These are phyloP conservation scores for Pseudotsuga menziesii DNA, from an alignment of 75 land plant genomes.

Conservation along the genomic window DNA sequence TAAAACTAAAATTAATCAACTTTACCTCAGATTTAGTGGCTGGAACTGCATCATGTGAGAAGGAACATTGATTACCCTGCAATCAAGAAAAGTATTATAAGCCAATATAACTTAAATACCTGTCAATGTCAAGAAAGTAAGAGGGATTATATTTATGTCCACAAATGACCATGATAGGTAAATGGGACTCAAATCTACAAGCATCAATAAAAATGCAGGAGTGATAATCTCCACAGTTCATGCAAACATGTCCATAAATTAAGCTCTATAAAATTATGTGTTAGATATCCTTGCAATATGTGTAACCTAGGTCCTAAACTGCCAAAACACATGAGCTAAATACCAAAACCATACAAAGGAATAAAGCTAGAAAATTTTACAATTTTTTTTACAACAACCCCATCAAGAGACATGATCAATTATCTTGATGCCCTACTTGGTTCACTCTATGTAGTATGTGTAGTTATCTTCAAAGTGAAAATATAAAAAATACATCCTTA, in stretches of 20 bases:
- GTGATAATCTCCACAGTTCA: background rate
- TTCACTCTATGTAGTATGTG: too few species aligned
- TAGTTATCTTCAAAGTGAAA: too few species aligned
- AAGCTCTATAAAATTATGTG: background rate
- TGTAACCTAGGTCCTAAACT: background rate
- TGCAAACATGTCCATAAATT: background rate
- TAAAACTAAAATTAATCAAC: background rate
- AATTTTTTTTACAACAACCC: too few species aligned
- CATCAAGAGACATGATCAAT: too few species aligned
- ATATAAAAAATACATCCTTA: too few species aligned
- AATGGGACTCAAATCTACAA: background rate
- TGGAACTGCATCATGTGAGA: constrained; percentile 6
- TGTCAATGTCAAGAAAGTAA: background rate
- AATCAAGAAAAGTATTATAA: background rate
- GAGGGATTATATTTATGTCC: background rate
- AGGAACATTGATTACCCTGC: constrained; percentile 5
- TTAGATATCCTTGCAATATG: background rate
- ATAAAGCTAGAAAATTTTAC: background rate
- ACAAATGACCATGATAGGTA: background rate
- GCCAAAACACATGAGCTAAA: background rate
- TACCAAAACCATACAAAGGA: background rate
- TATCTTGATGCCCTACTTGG: too few species aligned
- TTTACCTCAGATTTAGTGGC: constrained; percentile 6
- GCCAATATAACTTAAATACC: background rate
- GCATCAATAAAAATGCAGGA: background rate